Evolutionary conservation across 768 basidiomycete genomes (phyloP), one percentile per base, ranked within the genome.

Genomic region (Auriscalpium microsporum): DNA sequence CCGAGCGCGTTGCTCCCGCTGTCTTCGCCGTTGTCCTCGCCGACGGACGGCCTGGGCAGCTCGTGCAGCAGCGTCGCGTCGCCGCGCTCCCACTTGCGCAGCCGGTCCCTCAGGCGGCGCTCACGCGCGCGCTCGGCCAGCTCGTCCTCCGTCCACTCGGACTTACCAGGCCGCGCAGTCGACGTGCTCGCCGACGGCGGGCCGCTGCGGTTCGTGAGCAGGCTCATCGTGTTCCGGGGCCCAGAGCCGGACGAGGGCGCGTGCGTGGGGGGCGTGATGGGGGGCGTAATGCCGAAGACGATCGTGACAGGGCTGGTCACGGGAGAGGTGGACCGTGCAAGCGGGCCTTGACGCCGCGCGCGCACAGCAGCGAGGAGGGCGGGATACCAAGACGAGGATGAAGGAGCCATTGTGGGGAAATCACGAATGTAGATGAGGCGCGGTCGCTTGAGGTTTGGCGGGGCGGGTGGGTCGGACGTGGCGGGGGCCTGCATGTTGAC

Each of bases 391-490:
- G 75, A 69, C 2, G 84, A 74, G 4, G 87, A 83, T 5, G 86
- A 81, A 2, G 84, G 68, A 0, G 89, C 82, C 48, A 95, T 79
- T 0, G 83, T 87, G 3, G 81, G 78, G 61, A 87, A 90, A 66
- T 94, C 89, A 52, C 90, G 86, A 47, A 95, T 74, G 63, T 93
- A 91, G 54, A 96, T 76, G 10, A 96, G 75, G 11, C 93, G 84
- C 6, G 89, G 88, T 54, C 75, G 71, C 37, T 59, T 63, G 21
- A 57, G 53, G 49, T 58, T 63, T 6, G 60, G 45, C 28, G 63
- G 34, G 23, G 48, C 17, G 28, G 47, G 40, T 19, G 63, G 28
- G 59, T 65, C 60, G 28, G 28, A 28, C 7, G 28, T 28, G 28
- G 28, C 28, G 8, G 69, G 58, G 10, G 70, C 58, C 4, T 74